Conservation (phyloP, 331 rosid genomes). For the Cydonia oblonga region DNA sequence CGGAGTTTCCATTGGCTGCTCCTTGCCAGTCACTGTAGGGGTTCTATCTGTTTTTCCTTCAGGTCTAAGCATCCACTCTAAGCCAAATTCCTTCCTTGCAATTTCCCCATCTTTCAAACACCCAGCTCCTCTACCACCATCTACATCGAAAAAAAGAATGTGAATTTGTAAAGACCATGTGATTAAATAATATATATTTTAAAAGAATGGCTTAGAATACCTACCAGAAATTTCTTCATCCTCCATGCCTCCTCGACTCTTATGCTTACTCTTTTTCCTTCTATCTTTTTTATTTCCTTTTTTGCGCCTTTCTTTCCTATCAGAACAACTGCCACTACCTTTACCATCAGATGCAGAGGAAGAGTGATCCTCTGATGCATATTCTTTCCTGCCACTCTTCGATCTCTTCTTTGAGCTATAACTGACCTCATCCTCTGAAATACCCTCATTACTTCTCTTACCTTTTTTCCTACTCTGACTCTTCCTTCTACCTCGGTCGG, state of each 20-base stretch:
- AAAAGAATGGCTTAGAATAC: not conserved
- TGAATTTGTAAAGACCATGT: not conserved
- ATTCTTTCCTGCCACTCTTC: slow-evolving; percentile 19
- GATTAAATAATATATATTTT: not conserved
- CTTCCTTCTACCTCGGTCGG: slow-evolving; percentile 22
- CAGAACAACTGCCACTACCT: not conserved
- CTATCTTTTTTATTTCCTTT: slow-evolving; percentile 11
- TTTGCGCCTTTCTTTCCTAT: not conserved
- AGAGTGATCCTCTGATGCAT: slow-evolving; percentile 24
- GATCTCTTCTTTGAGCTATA: slow-evolving; percentile 22
- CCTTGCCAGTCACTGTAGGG: slow-evolving; percentile 27
- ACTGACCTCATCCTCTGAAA: slow-evolving; percentile 17
- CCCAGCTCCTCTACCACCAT: slow-evolving; percentile 8
- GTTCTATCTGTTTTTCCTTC: slow-evolving; percentile 27
- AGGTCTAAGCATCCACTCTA: slow-evolving; percentile 92
- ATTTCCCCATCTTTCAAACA: slow-evolving; percentile 37
- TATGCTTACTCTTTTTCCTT: slow-evolving; percentile 20
- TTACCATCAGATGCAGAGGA: slow-evolving; percentile 11
- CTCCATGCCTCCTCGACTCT: not conserved
- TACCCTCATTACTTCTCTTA: slow-evolving; percentile 25
- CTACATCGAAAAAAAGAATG: not conserved
- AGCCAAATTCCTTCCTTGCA: slow-evolving; percentile 71
- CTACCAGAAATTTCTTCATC: slow-evolving; percentile 16
- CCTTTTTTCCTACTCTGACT: slow-evolving; percentile 22
- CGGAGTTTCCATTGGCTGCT: slow-evolving; percentile 30